Base-by-base conservation (phyloP, 495 filamentous ascomycete genomes). In the Penicillium chermesinum region DNA sequence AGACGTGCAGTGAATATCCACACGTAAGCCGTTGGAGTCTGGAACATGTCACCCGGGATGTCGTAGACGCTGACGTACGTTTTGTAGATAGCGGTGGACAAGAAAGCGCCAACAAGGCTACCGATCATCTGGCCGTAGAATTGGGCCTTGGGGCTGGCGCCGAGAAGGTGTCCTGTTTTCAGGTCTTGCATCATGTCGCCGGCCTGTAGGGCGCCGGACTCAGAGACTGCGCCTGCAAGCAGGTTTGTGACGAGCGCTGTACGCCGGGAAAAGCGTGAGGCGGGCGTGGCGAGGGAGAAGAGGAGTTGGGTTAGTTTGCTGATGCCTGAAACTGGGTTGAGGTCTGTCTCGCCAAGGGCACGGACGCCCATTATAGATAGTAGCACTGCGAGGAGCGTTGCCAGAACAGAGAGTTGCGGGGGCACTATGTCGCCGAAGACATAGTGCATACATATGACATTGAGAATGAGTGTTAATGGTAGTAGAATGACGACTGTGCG, bases 141-240 rank as follows among this genome's bases (percentile, higher is more conserved):
- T 57, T 99, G 93, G 1, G 94, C 94, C 45, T 86, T 91, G 12
- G 94, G 93, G 9, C 89, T 81, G 7, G 93, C 93, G 12, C 90
- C 89, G 2, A 99, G 76, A 0, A 99, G 71, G 66, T 99, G 89
- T 3, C 93, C 93, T 0, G 93, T 96, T 65, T 99, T 99, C 25
- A 99, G 79, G 61, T 99, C 93, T 57, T 99, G 93, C 87, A 99
- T 90, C 61, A 99, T 83, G 62, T 99, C 93, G 10, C 93, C 93
- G 2, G 93, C 94, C 70, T 99, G 94, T 25, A 95, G 73, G 6
- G 93, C 93, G 17, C 91, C 93, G 41, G 89, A 84, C 59, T 88
- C 83, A 32, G 82, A 81, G 22, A 97, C 87, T 0, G 91, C 94
- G n/a, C 93, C 93, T 0, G 89, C 93, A 8, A 99, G 79, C 9